phyloP scores from a whole-genome alignment of 371 early-diverging fungal species.

The Mortierella sp. region DNA sequence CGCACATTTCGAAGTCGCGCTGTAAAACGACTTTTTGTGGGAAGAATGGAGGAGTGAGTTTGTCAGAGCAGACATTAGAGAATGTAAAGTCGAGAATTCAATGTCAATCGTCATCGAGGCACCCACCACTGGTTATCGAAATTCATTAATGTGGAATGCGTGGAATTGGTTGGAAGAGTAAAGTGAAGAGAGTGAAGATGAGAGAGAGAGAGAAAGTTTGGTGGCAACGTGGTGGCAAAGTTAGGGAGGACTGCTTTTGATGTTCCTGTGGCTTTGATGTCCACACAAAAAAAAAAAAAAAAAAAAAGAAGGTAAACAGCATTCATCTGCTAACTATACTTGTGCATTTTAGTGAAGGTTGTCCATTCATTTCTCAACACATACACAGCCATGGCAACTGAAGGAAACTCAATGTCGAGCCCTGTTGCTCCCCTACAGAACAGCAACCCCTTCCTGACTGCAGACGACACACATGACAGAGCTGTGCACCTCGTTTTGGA shows the following conservation, averaged over 20 bases:
- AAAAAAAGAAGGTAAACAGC: slow-evolving; percentile 24
- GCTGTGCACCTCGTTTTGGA: slow-evolving; percentile 72
- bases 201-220: slow-evolving; percentile 3
- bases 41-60: background rate
- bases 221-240: slow-evolving; percentile 19
- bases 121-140: slow-evolving; percentile 9
- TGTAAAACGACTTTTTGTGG: slow-evolving; percentile 19
- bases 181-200: background rate
- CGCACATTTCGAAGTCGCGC: slow-evolving; percentile 41
- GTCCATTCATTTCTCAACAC: background rate
- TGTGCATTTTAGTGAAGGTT: background rate
- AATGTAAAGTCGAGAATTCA: too few relatives aligned
- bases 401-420: slow-evolving; percentile 9
- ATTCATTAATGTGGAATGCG: slow-evolving; percentile 10
- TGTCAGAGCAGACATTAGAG: background rate
- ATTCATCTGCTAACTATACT: background rate
- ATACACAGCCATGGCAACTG: slow-evolving; percentile 36
- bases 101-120: background rate
- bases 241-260: background rate
- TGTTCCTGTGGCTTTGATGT: slow-evolving; percentile 4
- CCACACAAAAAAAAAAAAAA: slow-evolving; percentile 1
- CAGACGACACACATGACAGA: slow-evolving; percentile 44
- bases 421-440: slow-evolving; percentile 11
- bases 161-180: background rate
- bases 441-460: slow-evolving; percentile 45